phyloP scores from a whole-genome alignment of 148 eudicot genomes.

The Chenopodium berlandieri region DNA sequence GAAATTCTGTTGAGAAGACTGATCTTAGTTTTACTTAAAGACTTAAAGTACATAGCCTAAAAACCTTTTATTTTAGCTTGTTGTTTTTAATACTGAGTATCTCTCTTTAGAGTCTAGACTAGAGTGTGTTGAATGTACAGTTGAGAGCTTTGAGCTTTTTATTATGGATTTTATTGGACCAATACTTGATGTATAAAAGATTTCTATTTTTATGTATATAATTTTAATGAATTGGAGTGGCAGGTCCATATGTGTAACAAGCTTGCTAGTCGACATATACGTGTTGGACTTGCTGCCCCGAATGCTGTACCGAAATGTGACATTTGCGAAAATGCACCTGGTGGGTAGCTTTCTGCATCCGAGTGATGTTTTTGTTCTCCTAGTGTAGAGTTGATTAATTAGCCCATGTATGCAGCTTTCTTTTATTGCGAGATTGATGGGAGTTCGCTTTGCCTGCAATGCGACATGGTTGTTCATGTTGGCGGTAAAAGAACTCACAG shows the following conservation, averaged over 20 bases:
- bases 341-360: slow-evolving; percentile 36
- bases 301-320: slow-evolving; percentile 78
- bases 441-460: slow-evolving; percentile 94
- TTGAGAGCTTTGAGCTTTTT: not conserved
- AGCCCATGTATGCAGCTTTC: slow-evolving; percentile 53
- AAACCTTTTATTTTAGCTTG: not conserved
- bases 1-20: not conserved
- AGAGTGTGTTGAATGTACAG: not conserved
- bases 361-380: slow-evolving; percentile 6
- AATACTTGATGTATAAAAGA: not conserved
- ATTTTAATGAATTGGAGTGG: slow-evolving; percentile 13
- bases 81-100: not conserved
- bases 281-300: slow-evolving; percentile 93
- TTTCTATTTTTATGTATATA: not conserved
- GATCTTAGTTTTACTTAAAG: not conserved
- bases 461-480: slow-evolving; percentile 95
- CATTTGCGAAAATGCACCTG: slow-evolving; percentile 95
- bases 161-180: not conserved
- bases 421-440: slow-evolving; percentile 95
- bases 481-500: slow-evolving; percentile 88
- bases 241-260: slow-evolving; percentile 95
- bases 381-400: slow-evolving; percentile 22
- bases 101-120: not conserved
- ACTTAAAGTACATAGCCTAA: not conserved
- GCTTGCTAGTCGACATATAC: slow-evolving; percentile 88